These are phyloP conservation scores for Vigna trinervia DNA, from an alignment of 306 rosid species.

Conservation along the genomic window DNA sequence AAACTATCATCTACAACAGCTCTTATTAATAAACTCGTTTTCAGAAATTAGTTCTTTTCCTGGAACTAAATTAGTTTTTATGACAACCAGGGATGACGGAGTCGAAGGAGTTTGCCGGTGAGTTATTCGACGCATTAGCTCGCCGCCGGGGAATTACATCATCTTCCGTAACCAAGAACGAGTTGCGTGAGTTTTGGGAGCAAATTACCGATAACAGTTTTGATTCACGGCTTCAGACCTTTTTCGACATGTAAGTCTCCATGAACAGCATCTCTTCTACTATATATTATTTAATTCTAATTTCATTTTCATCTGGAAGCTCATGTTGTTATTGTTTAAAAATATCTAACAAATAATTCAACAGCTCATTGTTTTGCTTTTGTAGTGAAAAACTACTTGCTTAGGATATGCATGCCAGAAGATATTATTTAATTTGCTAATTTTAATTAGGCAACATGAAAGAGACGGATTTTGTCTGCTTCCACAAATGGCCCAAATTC, in stretches of 20 bases:
- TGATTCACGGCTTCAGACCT: slow-evolving; percentile 85
- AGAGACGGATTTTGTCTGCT: slow-evolving; percentile 16
- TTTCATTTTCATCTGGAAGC: not conserved
- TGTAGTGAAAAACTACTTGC: not conserved
- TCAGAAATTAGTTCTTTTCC: too few relatives aligned
- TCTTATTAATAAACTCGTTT: too few relatives aligned
- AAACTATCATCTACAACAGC: too few relatives aligned
- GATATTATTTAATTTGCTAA: not conserved
- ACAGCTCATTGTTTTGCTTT: not conserved
- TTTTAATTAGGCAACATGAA: slow-evolving; percentile 21
- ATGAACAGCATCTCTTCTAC: not conserved
- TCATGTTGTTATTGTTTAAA: not conserved
- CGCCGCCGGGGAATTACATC: slow-evolving; percentile 69
- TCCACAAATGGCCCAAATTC: not conserved
- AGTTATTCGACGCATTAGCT: slow-evolving; percentile 82
- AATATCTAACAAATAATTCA: not conserved
- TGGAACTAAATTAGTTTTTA: not conserved
- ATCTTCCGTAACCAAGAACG: slow-evolving; percentile 58
- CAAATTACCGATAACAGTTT: slow-evolving; percentile 84
- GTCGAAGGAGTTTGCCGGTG: slow-evolving; percentile 72
- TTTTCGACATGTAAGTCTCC: slow-evolving; percentile 78
- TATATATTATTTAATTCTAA: too few relatives aligned
- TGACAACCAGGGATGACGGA: slow-evolving; percentile 63
- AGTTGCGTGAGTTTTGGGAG: slow-evolving; percentile 86
- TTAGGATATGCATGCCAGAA: slow-evolving; percentile 27